Evolutionary conservation across 2,329 filamentous ascomycete genomes (phyloP).

Genomic region (Alternaria brassicae): DNA sequence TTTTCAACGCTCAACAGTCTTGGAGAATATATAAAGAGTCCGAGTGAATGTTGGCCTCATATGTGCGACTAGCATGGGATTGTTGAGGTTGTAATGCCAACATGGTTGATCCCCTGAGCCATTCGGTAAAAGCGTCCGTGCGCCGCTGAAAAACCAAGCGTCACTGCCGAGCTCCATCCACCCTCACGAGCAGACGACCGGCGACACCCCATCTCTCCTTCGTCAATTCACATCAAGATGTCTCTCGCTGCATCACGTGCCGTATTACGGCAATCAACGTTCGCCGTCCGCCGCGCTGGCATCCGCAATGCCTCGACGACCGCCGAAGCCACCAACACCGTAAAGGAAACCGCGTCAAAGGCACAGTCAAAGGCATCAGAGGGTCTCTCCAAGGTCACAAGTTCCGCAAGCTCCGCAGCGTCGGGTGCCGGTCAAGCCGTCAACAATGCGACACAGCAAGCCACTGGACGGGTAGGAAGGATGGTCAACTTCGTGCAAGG

Average conservation of each 20-base stretch:
- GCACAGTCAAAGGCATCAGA: slow-evolving; percentile 78
- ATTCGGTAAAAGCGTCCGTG: slow-evolving; percentile 22
- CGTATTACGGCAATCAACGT: slow-evolving; percentile 54
- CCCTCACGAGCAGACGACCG: slow-evolving; percentile 20
- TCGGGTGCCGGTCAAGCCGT: slow-evolving; percentile 70
- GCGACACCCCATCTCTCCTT: slow-evolving; percentile 29
- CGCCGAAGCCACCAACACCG: slow-evolving; percentile 55
- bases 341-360: slow-evolving; percentile 63
- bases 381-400: slow-evolving; percentile 81
- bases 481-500: slow-evolving; percentile 83
- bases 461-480: slow-evolving; percentile 68
- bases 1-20: not conserved
- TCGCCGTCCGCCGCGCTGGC: slow-evolving; percentile 52
- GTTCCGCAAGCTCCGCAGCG: slow-evolving; percentile 79
- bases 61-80: not conserved
- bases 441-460: slow-evolving; percentile 52
- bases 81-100: slow-evolving; percentile 10
- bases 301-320: slow-evolving; percentile 59
- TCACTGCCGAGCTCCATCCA: slow-evolving; percentile 25
- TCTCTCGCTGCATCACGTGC: slow-evolving; percentile 57
- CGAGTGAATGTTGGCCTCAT: not conserved
- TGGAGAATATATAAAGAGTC: not conserved
- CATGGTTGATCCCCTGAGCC: slow-evolving; percentile 18
- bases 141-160: slow-evolving; percentile 30
- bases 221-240: slow-evolving; percentile 50